A percentile compares a stretch with the other conserved stretches of the same genome.
These are phyloP conservation scores for Fusarium verticillioides DNA, from an alignment of 2,329 filamentous ascomycete species.

Conservation along the genomic window DNA sequence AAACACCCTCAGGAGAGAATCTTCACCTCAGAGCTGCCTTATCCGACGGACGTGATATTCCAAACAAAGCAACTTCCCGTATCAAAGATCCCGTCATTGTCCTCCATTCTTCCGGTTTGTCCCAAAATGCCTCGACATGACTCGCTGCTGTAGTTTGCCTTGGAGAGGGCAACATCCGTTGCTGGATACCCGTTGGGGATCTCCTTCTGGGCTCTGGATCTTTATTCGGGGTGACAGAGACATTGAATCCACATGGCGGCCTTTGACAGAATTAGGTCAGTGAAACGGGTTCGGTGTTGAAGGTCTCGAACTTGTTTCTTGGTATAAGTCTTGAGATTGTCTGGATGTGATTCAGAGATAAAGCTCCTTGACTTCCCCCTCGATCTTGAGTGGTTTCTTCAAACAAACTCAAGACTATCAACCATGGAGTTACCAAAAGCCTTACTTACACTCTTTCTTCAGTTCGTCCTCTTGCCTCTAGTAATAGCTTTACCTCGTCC, in stretches of 20 bases:
- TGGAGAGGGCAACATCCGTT: constrained; percentile 1
- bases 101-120: constrained; percentile 25
- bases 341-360: background rate
- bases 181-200: constrained; percentile 1
- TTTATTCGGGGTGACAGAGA: constrained; percentile 34
- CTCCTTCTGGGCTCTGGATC: background rate
- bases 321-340: background rate
- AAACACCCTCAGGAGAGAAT: too few relatives aligned
- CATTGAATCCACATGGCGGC: constrained; percentile 26
- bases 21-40: background rate
- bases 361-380: background rate
- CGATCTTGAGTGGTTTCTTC: background rate
- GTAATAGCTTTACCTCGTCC: constrained; percentile 2
- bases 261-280: constrained; percentile 1
- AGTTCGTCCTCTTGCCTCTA: background rate
- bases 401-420: background rate
- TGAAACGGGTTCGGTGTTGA: constrained; percentile 17
- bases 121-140: constrained; percentile 9
- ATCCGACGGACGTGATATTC: constrained; percentile 5
- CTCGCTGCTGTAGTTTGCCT: constrained; percentile 13
- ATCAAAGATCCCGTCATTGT: constrained; percentile 23
- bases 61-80: constrained; percentile 21
- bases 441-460: constrained; percentile 12
- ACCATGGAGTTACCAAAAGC: constrained; percentile 18
- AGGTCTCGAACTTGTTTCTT: constrained; percentile 17